A percentile compares a stretch with the other conserved stretches of the same genome.
phyloP scores from a whole-genome alignment of 495 filamentous ascomycete genomes.

The Penicillium pancosmium region DNA sequence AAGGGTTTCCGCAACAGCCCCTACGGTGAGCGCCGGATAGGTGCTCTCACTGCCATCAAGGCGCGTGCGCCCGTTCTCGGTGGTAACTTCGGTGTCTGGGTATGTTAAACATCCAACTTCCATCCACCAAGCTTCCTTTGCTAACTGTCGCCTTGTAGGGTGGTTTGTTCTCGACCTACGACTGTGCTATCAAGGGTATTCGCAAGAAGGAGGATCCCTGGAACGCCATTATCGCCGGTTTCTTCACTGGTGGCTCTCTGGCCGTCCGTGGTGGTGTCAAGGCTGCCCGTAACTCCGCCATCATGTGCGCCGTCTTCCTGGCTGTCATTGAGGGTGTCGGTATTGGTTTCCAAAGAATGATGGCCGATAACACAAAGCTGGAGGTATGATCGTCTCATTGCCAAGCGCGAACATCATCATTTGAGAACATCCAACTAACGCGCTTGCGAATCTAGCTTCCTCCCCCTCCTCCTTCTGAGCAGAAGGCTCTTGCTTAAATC shows the following conservation, averaged over 20 bases:
- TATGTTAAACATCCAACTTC: neutral
- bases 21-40: slow-evolving; percentile 93
- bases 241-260: slow-evolving; percentile 92
- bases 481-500: slow-evolving; percentile 48
- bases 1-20: slow-evolving; percentile 91
- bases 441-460: slow-evolving; percentile 36
- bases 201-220: slow-evolving; percentile 94
- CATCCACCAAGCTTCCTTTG: neutral
- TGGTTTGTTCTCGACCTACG: slow-evolving; percentile 80
- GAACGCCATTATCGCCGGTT: slow-evolving; percentile 94
- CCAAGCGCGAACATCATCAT: neutral
- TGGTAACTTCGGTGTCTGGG: slow-evolving; percentile 98
- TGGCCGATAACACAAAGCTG: slow-evolving; percentile 87
- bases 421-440: slow-evolving; percentile 3
- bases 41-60: slow-evolving; percentile 96
- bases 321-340: slow-evolving; percentile 97
- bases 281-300: slow-evolving; percentile 90
- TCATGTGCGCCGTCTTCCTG: slow-evolving; percentile 90
- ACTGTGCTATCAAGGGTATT: slow-evolving; percentile 96
- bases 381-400: slow-evolving; percentile 53
- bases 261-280: slow-evolving; percentile 87
- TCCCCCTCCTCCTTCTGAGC: slow-evolving; percentile 43
- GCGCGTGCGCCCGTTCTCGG: slow-evolving; percentile 92
- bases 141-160: neutral
- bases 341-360: slow-evolving; percentile 95